Evolutionary conservation across 2,329 filamentous ascomycete species (phyloP), one percentile per base, ranked within the genome.

Genomic region (Arthrinium puccinioides): DNA sequence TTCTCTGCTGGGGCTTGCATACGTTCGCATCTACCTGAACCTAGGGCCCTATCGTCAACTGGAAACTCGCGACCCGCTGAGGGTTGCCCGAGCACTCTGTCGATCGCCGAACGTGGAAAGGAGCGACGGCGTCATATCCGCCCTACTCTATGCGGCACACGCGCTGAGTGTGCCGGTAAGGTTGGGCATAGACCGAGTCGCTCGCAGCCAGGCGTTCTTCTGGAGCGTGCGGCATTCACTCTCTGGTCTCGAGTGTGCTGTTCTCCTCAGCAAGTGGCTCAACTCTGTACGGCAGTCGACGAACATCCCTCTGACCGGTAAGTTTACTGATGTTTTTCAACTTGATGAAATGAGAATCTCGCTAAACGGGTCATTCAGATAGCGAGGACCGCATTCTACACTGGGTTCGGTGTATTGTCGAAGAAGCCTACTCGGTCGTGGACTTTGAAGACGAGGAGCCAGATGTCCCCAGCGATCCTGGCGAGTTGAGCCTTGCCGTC

Each of bases 141-240:
- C 73, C 0, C 57, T 74, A 1, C 55, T 76, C 0, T 74, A 76
- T 43, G 64, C 70, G 1, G 67, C 69, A 1, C 72, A 77, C 31
- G 69, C 70, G 7, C 56, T 76, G 0, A 74, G 71, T 32, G 74
- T 75, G 0, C 73, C 73, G 0, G 72, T 77, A 5, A 57, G 72
- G 16, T 48, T 76, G 0, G 73, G 73, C 0, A 66, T 77, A 13
- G 69, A 73, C 36, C 64, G 68, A 11, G 72, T 76, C 1, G 70
- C 70, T 0, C 58, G 68, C 13, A 76, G 69, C 13, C 71, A 76
- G 35, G 69, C 71, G 0, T 71, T 74, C 30, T 69, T 74, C 32
- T 76, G 72, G 72, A 73, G 69, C 5, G 70, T 74, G 3, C 61
- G 74, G n/a, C 72, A 76, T 36, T 70, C 70, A 0, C 57, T 76